These are phyloP conservation scores for Monosporozyma aquatica DNA, from an alignment of 805 yeast species.

Conservation along the genomic window DNA sequence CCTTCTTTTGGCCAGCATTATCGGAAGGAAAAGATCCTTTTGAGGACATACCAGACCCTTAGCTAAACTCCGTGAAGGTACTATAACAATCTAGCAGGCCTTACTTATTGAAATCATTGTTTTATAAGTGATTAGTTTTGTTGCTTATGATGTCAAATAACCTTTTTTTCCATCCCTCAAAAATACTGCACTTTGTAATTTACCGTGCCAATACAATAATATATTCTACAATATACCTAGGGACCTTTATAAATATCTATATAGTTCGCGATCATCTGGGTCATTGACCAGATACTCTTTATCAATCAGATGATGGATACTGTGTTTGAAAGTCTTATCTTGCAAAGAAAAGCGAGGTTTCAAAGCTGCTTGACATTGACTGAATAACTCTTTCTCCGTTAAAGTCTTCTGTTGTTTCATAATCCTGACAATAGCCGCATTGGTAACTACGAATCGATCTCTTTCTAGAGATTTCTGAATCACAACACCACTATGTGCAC, in stretches of 20 bases:
- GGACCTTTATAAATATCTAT: slow-evolving; percentile 9
- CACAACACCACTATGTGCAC: not conserved
- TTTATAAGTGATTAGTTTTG: no score
- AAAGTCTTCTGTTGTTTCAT: slow-evolving; percentile 66
- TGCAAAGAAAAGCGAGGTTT: slow-evolving; percentile 59
- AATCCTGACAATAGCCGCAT: slow-evolving; percentile 82
- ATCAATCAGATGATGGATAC: slow-evolving; percentile 67
- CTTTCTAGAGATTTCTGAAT: slow-evolving; percentile 34
- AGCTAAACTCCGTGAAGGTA: no score
- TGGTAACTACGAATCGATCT: slow-evolving; percentile 58
- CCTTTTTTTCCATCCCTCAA: no score
- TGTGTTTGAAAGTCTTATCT: slow-evolving; percentile 54
- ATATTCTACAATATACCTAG: no score
- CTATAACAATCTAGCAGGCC: no score
- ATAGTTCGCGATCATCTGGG: slow-evolving; percentile 38
- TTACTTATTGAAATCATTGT: no score
- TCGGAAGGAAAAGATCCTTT: no score
- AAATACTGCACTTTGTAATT: no score
- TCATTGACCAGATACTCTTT: slow-evolving; percentile 75
- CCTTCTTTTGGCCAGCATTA: not conserved
- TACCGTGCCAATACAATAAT: no score
- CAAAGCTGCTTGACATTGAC: slow-evolving; percentile 53
- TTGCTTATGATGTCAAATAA: no score
- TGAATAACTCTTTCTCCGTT: slow-evolving; percentile 56
- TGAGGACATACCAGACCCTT: no score